phyloP scores from a whole-genome alignment of 2,329 filamentous ascomycete genomes.

The Hypoxylon sp. region DNA sequence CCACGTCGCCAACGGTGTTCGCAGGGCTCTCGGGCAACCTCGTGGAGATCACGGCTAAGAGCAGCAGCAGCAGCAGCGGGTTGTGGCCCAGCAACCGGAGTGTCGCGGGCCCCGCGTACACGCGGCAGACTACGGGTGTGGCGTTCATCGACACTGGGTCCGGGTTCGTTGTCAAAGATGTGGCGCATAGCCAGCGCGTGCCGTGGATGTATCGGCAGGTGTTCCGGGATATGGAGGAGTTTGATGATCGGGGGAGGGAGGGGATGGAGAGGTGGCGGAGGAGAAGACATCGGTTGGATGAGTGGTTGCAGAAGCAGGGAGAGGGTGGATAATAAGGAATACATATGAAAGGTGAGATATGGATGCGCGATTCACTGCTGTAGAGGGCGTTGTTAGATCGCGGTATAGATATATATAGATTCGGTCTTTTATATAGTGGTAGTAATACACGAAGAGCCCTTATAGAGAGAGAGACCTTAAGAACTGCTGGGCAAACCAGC shows the following conservation, averaged over 20 bases:
- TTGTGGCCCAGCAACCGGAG: not conserved
- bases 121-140: conserved; percentile 36
- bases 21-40: conserved; percentile 65
- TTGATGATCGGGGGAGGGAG: not conserved
- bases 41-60: conserved; percentile 60
- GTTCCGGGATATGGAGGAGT: conserved; percentile 13
- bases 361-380: not conserved
- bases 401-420: not conserved
- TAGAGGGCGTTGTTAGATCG: not conserved
- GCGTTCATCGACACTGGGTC: conserved; percentile 54
- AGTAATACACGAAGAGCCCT: not conserved
- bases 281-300: conserved; percentile 49
- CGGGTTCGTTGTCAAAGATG: conserved; percentile 48
- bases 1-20: conserved; percentile 63
- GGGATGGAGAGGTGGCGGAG: not conserved
- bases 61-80: conserved; percentile 31
- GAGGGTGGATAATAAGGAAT: not conserved
- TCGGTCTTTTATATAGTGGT: not conserved
- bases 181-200: conserved; percentile 49
- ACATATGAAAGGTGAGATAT: not conserved
- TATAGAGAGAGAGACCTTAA: no score
- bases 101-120: conserved; percentile 31
- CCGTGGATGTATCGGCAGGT: conserved; percentile 48
- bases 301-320: conserved; percentile 38
- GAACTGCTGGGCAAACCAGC: not conserved